Evolutionary conservation across 75 land plant genomes (phyloP).

Genomic region (Cupressus sempervirens): DNA sequence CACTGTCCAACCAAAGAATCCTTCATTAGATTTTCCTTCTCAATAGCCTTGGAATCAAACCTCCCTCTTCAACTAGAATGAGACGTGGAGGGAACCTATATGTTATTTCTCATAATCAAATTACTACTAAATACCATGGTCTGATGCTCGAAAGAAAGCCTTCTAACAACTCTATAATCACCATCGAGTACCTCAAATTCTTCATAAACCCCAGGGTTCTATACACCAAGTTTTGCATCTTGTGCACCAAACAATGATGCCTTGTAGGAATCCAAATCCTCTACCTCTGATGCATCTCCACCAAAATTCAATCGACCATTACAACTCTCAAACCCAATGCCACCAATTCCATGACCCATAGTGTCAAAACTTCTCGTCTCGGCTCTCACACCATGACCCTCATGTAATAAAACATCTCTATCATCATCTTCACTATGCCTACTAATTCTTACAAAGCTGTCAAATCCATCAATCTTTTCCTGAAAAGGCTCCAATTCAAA

Average conservation of each 20-base stretch:
- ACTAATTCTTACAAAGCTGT: not conserved
- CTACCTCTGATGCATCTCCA: not conserved
- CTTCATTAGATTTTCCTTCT: not conserved
- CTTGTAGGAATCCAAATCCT: not conserved
- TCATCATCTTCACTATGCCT: not conserved
- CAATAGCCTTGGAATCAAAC: not conserved
- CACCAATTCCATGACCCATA: not conserved
- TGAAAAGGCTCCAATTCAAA: not conserved
- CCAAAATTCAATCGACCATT: not conserved
- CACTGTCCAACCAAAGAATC: not conserved
- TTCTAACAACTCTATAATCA: not conserved
- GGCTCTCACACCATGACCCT: not conserved
- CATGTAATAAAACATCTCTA: not conserved
- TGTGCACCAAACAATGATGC: not conserved
- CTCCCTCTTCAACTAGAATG: not conserved
- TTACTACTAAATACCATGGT: not conserved
- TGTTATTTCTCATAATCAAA: not conserved
- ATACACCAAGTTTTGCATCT: not conserved
- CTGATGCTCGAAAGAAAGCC: not conserved
- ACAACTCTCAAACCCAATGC: conserved; percentile 1
- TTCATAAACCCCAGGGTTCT: not conserved
- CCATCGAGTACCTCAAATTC: not conserved
- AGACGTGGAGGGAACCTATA: not conserved
- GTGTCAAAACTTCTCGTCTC: not conserved
- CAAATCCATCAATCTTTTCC: not conserved